Conservation (phyloP, 306 rosid genomes). For the Quercus robur region DNA sequence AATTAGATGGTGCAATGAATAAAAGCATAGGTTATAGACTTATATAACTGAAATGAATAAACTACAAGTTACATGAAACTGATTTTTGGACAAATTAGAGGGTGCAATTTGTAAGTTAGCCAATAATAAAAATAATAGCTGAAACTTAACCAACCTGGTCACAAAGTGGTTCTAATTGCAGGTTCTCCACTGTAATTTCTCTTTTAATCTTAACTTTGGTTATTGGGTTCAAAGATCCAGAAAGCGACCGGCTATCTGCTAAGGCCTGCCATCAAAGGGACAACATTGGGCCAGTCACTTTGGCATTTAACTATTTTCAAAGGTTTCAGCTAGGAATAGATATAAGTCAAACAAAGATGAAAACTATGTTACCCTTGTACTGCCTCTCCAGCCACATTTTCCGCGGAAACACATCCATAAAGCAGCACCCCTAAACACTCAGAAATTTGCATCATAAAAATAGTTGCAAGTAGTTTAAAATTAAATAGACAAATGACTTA, state of each 20-base stretch:
- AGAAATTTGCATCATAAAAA: conserved; percentile 19
- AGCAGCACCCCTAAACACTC: conserved; percentile 57
- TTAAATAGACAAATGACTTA: background rate
- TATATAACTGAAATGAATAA: too few relatives aligned
- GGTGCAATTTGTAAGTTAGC: background rate
- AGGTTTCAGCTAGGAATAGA: background rate
- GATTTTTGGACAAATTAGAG: too few relatives aligned
- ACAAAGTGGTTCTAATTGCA: conserved; percentile 83
- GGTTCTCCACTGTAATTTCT: conserved; percentile 52
- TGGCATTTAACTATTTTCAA: conserved; percentile 1
- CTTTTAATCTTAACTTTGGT: conserved; percentile 40
- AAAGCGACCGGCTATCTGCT: conserved; percentile 39
- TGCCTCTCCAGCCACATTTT: conserved; percentile 90
- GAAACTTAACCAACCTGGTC: conserved; percentile 52
- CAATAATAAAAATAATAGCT: background rate
- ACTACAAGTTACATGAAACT: too few relatives aligned
- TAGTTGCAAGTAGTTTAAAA: background rate
- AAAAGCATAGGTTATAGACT: too few relatives aligned
- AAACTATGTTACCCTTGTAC: conserved; percentile 51
- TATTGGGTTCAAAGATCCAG: conserved; percentile 1
- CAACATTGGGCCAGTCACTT: conserved; percentile 13
- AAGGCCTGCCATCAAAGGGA: conserved; percentile 52
- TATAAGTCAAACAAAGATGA: conserved; percentile 1
- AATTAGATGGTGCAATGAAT: too few relatives aligned
- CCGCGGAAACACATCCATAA: conserved; percentile 77